Evolutionary conservation across 2,329 filamentous ascomycete genomes (phyloP), one percentile per base, ranked within the genome.

Genomic region (Xylariaceae sp.): DNA sequence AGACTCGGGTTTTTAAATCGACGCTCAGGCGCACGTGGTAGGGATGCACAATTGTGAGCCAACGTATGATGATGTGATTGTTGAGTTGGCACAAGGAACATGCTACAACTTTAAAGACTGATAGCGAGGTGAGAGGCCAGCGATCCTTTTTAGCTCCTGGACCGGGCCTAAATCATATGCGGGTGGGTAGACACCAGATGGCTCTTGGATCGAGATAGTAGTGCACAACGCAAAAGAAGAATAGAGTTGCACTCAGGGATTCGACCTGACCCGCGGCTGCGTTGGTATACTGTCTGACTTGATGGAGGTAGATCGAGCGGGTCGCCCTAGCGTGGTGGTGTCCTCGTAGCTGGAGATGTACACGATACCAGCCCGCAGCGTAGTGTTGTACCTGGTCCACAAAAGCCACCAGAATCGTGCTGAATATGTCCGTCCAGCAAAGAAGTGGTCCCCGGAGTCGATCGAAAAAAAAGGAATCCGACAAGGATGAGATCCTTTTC

Each of bases 301-400:
- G 70, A 71, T 67, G 73, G 68, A 66, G 71, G 73, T 68, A 66
- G 71, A 70, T 71, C 70, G 52, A 63, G 62, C 64, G 59, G 65
- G 61, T 57, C 58, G 4, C 23, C 23, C 23, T 30, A 30, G 23
- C 23, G 23, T 30, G 23, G 23, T 30, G 23, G 23, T 30, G 23
- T 30, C 23, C 23, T 30, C 23, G 23, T 67, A 56, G 65, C 62
- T 65, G 59, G 68, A 63, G 69, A 67, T 51, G 49, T 51, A 70
- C 37, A 42, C 37, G 37, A 42, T 71, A 59, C 53, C 58, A 63
- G 23, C 23, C 4, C 23, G 17, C 35, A 50, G 39, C 47, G 58
- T 62, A 68, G 68, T 67, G 66, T 68, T 58, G 65, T 63, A 62
- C 50, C 47, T 64, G 57, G 45, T 59, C 61, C 61, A 63, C 61